Percentiles rank a stretch among this genome's conserved stretches.
These are phyloP conservation scores for Colletotrichum sp. DNA, from an alignment of 2,329 filamentous ascomycete genomes.

Conservation along the genomic window DNA sequence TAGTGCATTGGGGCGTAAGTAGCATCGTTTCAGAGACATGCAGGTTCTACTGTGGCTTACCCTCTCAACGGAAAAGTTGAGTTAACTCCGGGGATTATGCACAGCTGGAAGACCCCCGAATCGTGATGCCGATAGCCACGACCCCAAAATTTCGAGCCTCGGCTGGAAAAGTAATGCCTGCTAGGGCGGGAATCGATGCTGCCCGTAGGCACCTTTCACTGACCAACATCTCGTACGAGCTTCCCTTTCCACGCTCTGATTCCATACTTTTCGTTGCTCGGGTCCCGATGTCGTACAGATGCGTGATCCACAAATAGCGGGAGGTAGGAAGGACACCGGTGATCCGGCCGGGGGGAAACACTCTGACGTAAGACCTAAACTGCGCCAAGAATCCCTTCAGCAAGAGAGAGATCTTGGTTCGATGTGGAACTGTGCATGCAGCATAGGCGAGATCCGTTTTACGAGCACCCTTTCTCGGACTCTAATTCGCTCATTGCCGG, in stretches of 20 bases:
- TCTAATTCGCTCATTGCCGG: background rate
- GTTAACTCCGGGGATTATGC: background rate
- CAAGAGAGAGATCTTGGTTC: background rate
- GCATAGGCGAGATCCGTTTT: background rate
- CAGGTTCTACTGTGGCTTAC: background rate
- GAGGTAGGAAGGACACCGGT: background rate
- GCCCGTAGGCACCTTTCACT: background rate
- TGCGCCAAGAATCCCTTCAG: background rate
- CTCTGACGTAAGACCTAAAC: background rate
- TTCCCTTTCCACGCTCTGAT: background rate
- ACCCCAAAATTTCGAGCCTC: background rate
- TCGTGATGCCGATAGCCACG: background rate
- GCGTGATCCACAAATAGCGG: background rate
- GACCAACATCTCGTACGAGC: background rate
- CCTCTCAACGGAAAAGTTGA: background rate
- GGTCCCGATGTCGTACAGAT: background rate
- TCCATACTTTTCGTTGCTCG: background rate
- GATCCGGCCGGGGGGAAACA: background rate
- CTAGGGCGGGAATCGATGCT: background rate
- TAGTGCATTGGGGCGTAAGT: background rate
- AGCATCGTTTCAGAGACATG: background rate
- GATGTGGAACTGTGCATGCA: background rate
- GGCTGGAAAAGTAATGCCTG: background rate
- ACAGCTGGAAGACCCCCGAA: background rate
- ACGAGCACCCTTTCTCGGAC: background rate